Conservation (phyloP, 2,329 filamentous ascomycete species). For the Aspergillus novoparasiticus region DNA sequence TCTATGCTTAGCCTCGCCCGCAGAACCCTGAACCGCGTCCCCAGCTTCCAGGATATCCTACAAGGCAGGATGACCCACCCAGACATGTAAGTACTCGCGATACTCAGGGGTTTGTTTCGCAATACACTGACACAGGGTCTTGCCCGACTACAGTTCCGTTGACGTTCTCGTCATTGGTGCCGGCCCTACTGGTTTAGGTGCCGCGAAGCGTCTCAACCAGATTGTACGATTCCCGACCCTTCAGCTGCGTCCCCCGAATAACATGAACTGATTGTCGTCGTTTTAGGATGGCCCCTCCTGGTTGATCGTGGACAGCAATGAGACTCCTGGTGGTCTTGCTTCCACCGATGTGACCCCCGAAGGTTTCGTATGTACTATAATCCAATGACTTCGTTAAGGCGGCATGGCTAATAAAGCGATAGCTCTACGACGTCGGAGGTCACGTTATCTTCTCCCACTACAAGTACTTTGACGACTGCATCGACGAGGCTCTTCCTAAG, state of each 20-base stretch:
- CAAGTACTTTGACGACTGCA: constrained; percentile 99
- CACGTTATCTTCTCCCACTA: constrained; percentile 99
- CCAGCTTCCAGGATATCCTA: constrained; percentile 49
- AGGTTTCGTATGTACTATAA: constrained; percentile 78
- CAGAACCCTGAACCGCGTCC: constrained; percentile 46
- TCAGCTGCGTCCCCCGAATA: neutral
- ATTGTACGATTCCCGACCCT: constrained; percentile 61
- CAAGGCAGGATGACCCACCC: constrained; percentile 51
- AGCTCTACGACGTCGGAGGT: constrained; percentile 98
- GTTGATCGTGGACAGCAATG: constrained; percentile 91
- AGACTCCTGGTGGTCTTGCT: constrained; percentile 91
- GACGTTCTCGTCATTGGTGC: constrained; percentile 98
- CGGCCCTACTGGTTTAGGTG: constrained; percentile 95
- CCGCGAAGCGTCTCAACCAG: constrained; percentile 96
- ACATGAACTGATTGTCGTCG: constrained; percentile 18
- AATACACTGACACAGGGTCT: constrained; percentile 18
- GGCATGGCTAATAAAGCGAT: constrained; percentile 22
- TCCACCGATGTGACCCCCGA: constrained; percentile 94
- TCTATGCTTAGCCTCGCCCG: constrained; percentile 48
- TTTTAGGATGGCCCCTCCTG: constrained; percentile 84
- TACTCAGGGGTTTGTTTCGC: constrained; percentile 10
- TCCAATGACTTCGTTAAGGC: neutral
- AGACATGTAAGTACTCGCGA: constrained; percentile 41
- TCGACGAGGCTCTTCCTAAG: constrained; percentile 93
- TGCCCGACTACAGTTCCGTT: constrained; percentile 66